Evolutionary conservation across 179 eudicot species (phyloP).

Genomic region (Spergularia azorica): DNA sequence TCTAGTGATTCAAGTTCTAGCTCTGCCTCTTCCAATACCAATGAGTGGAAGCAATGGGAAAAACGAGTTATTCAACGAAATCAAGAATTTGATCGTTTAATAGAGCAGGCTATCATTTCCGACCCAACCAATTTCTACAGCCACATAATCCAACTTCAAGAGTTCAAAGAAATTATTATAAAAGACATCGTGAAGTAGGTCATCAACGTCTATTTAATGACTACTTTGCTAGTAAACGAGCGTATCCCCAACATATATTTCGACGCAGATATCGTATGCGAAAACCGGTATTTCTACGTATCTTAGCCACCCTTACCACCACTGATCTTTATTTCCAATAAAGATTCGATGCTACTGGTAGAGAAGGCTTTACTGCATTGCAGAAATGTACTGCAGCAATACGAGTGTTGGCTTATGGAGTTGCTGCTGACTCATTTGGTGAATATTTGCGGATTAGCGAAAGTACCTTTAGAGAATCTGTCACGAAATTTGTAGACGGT

Average conservation of each 20-base stretch:
- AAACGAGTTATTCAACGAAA: no score
- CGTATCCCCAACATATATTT: not conserved
- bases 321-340: not conserved
- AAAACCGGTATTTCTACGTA: not conserved
- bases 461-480: no score
- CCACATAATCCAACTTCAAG: not conserved
- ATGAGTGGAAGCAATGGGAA: no score
- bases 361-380: not conserved
- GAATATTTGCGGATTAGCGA: no score
- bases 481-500: no score
- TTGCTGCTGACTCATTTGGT: no score
- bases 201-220: no score
- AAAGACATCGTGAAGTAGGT: no score
- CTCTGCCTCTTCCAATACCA: no score
- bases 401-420: conserved; percentile 6
- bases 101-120: not conserved
- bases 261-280: not conserved
- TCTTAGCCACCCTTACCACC: not conserved
- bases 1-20: no score
- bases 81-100: no score
- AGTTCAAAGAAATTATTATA: not conserved
- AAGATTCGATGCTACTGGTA: not conserved
- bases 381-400: not conserved
- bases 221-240: no score
- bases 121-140: not conserved